Conservation (phyloP, 352 stramenopile genomes). For the Pythium plurisporium region DNA sequence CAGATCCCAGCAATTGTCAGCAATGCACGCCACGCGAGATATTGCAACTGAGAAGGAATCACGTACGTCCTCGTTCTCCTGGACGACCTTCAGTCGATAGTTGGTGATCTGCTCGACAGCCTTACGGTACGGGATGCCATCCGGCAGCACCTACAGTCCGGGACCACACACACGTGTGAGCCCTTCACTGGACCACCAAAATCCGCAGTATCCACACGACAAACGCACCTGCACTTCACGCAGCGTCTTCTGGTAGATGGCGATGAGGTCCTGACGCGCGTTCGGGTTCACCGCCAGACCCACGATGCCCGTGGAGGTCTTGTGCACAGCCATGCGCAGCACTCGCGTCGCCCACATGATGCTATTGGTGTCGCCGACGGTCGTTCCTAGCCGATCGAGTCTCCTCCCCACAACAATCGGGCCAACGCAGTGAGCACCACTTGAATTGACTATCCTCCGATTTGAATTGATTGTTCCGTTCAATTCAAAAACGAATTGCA, state of each 20-base stretch:
- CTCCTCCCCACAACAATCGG: constrained; percentile 27
- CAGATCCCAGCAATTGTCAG: no score
- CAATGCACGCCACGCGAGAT: no score
- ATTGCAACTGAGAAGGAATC: not conserved
- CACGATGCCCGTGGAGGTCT: constrained; percentile 85
- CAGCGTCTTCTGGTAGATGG: constrained; percentile 80
- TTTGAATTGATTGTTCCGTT: constrained; percentile 12
- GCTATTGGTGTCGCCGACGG: constrained; percentile 3
- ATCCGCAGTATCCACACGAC: not conserved
- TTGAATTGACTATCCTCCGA: constrained; percentile 25
- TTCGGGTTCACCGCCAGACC: constrained; percentile 82
- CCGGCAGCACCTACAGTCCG: constrained; percentile 43
- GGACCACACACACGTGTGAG: not conserved
- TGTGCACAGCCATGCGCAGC: constrained; percentile 81
- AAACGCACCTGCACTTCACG: constrained; percentile 65
- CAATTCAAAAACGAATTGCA: not conserved
- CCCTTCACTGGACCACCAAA: constrained; percentile 9
- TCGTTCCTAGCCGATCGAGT: constrained; percentile 13
- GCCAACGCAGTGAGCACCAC: not conserved
- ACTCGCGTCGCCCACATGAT: constrained; percentile 79
- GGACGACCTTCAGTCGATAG: constrained; percentile 72
- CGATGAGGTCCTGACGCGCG: constrained; percentile 77
- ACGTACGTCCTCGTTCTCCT: constrained; percentile 68
- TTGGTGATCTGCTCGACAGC: constrained; percentile 85
- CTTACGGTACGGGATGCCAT: constrained; percentile 63